Evolutionary conservation across 257 asterid species (phyloP), one percentile per base, ranked within the genome.

Genomic region (Jacaranda copaia): DNA sequence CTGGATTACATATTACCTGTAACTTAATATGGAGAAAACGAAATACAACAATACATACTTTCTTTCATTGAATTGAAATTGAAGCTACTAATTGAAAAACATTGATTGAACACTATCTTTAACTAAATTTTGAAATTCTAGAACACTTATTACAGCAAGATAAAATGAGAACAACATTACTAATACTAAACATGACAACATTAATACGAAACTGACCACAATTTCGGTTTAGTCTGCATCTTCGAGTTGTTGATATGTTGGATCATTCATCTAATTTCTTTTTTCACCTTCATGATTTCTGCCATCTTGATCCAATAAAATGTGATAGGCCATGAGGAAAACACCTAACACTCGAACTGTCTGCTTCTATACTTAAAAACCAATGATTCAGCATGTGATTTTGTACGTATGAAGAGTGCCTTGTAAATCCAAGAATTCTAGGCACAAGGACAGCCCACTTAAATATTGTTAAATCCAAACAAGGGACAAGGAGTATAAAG

Each of bases 211-310:
- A 42, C 0, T 2, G 5, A 64, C 67, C 59, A 64, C 53, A 81
- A 35, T 70, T 68, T 77, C 0, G 77, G 82, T 3, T 2, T 77
- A 40, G 64, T 72, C 78, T 1, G 81, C 35, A 36, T 56, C 78
- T 36, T 71, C 77, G 3, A 19, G 3, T 45, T 11, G 18, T 1
- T 36, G 46, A 12, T 64, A 11, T n/a, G 32, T 67, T 0, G 49
- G 68, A 55, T n/a, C 70, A 68, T 80, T 68, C 45, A 16, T 51
- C 73, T 19, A 20, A 18, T 38, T 49, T 20, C 55, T 35, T 32
- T 51, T 64, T 35, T 6, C 51, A 3, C 71, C 63, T 45, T 36
- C 70, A 15, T 8, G 48, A 12, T 68, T 67, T 0, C 61, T 9
- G 3, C 19, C 36, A 3, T 5, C 51, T 32, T 11, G 53, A 5